phyloP scores from a whole-genome alignment of 129 eudicot species.

The Rutidosis leptorrhynchoides region DNA sequence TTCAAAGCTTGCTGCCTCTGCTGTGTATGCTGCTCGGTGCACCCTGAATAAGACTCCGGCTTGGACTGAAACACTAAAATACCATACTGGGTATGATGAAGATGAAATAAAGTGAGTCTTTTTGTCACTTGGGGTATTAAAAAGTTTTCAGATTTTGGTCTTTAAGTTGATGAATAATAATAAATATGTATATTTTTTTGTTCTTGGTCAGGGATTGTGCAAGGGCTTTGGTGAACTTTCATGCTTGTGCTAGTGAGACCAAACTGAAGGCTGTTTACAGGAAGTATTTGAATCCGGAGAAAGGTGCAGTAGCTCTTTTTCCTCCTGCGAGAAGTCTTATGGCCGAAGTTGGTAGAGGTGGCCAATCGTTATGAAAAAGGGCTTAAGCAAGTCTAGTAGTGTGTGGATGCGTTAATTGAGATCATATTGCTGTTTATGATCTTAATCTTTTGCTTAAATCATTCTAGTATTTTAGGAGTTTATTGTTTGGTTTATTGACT shows the following conservation, averaged over 20 bases:
- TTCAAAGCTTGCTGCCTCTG: constrained; percentile 82
- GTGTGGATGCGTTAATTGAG: constrained; percentile 18
- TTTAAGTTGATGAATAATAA: background rate
- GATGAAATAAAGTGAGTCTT: constrained; percentile 49
- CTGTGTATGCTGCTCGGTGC: constrained; percentile 82
- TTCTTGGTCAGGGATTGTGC: constrained; percentile 49
- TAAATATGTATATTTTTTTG: no score
- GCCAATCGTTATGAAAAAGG: background rate
- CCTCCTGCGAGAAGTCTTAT: constrained; percentile 42
- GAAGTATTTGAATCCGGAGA: constrained; percentile 45
- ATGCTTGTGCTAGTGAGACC: constrained; percentile 42
- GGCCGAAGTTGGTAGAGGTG: constrained; percentile 21
- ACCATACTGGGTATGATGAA: constrained; percentile 73
- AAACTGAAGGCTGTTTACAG: constrained; percentile 47
- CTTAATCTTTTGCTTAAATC: background rate
- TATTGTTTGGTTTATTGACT: background rate
- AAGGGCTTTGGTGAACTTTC: constrained; percentile 45
- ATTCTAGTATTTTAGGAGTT: constrained; percentile 17
- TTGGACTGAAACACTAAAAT: constrained; percentile 75
- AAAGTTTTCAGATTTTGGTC: background rate
- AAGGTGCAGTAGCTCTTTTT: constrained; percentile 46
- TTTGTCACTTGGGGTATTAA: background rate
- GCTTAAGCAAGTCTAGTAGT: background rate
- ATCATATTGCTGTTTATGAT: constrained; percentile 32
- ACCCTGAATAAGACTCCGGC: constrained; percentile 56